These are phyloP conservation scores for Paratrimastix pyriformis DNA, from an alignment of 78 protist species.

Conservation along the genomic window DNA sequence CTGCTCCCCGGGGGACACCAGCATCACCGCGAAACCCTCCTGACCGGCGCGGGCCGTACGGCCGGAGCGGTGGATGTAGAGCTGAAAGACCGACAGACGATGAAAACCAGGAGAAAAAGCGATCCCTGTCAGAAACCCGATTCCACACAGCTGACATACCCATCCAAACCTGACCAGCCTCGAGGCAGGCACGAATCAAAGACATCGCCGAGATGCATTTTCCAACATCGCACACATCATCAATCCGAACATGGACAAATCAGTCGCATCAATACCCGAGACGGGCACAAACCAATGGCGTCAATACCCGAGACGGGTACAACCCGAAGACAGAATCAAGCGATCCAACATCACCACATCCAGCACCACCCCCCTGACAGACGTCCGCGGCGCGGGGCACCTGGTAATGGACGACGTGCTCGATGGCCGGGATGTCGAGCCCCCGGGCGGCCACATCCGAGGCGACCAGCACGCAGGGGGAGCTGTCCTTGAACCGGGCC, in stretches of 20 bases:
- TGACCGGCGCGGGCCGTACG: slow-evolving; percentile 2
- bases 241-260: background rate
- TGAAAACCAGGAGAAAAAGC: background rate
- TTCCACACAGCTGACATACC: no score
- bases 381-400: background rate
- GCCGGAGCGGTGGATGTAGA: slow-evolving; percentile 16
- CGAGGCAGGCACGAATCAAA: no score
- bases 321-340: background rate
- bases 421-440: background rate
- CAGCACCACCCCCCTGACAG: background rate
- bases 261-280: background rate
- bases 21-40: background rate
- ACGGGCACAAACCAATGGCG: background rate
- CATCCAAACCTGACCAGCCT: no score
- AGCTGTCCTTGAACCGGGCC: background rate
- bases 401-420: slow-evolving; percentile 11
- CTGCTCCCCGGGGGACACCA: background rate
- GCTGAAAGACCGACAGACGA: background rate
- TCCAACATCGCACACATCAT: no score
- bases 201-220: no score
- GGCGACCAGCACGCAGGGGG: background rate
- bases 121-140: no score
- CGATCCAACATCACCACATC: background rate
- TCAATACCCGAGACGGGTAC: background rate
- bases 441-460: slow-evolving; percentile 6